Evolutionary conservation across 2,329 filamentous ascomycete genomes (phyloP).

Genomic region (Alternaria sp.): DNA sequence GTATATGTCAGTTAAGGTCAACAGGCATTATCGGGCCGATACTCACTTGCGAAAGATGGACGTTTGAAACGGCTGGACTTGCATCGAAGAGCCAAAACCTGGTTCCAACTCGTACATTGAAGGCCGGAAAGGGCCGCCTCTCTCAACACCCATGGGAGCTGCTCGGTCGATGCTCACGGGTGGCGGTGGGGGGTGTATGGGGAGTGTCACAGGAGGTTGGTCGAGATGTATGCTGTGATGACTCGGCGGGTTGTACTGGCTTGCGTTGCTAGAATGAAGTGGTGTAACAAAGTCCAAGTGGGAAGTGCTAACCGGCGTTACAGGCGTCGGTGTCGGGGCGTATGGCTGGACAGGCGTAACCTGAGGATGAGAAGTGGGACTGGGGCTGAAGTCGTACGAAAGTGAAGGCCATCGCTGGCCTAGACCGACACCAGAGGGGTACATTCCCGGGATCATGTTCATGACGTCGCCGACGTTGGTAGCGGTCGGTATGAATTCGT

Average conservation of each 20-base stretch:
- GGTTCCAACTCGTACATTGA: slow-evolving; percentile 55
- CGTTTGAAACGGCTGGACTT: slow-evolving; percentile 55
- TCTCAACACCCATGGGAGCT: slow-evolving; percentile 37
- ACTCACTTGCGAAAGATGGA: slow-evolving; percentile 58
- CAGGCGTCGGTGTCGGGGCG: slow-evolving; percentile 36
- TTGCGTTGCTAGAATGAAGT: slow-evolving; percentile 33
- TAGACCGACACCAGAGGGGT: slow-evolving; percentile 39
- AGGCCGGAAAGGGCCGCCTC: slow-evolving; percentile 53
- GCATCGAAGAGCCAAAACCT: slow-evolving; percentile 47
- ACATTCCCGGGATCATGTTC: slow-evolving; percentile 56
- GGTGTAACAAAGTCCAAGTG: slow-evolving; percentile 45
- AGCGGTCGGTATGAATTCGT: slow-evolving; percentile 51
- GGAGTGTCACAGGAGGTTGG: slow-evolving; percentile 40
- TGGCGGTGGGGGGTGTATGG: slow-evolving; percentile 39
- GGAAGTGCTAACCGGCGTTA: slow-evolving; percentile 35
- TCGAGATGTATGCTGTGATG: slow-evolving; percentile 43
- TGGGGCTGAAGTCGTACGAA: slow-evolving; percentile 46
- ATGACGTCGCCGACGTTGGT: slow-evolving; percentile 45
- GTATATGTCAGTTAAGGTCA: slow-evolving; percentile 19
- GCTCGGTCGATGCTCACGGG: slow-evolving; percentile 41
- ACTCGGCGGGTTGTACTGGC: slow-evolving; percentile 32
- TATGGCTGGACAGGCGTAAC: slow-evolving; percentile 43
- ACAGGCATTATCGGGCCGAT: not conserved
- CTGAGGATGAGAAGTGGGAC: slow-evolving; percentile 41
- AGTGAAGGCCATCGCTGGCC: slow-evolving; percentile 43